phyloP scores from a whole-genome alignment of 148 eudicot species.

The Cornus controversa region DNA sequence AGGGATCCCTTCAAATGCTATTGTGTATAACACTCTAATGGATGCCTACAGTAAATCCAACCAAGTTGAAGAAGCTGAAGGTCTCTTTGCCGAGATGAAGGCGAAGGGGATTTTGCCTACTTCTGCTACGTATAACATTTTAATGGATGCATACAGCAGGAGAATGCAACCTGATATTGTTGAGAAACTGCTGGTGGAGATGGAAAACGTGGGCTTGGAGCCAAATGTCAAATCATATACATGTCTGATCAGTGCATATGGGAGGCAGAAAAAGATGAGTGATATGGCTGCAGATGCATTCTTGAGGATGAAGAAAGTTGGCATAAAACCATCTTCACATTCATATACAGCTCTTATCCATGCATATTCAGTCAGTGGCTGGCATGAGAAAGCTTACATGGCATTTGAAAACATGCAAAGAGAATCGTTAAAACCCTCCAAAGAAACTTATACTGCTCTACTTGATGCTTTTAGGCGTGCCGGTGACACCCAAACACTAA shows the following conservation, averaged over 20 bases:
- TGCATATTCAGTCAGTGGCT: constrained; percentile 70
- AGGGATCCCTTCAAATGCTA: constrained; percentile 72
- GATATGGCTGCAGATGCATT: constrained; percentile 93
- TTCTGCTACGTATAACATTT: constrained; percentile 66
- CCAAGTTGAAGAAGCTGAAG: constrained; percentile 87
- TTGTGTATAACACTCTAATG: constrained; percentile 81
- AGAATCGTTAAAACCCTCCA: constrained; percentile 76
- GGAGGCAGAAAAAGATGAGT: constrained; percentile 80
- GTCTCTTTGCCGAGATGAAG: constrained; percentile 84
- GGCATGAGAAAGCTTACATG: constrained; percentile 87
- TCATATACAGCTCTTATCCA: constrained; percentile 91
- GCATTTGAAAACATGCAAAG: constrained; percentile 75
- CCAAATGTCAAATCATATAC: constrained; percentile 87
- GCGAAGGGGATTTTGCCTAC: constrained; percentile 64
- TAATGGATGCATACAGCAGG: constrained; percentile 88
- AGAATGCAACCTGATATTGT: constrained; percentile 86
- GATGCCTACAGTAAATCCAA: constrained; percentile 71
- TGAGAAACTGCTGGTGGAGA: constrained; percentile 74
- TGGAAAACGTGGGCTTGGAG: constrained; percentile 55
- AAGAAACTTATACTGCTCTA: constrained; percentile 86
- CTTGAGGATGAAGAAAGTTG: constrained; percentile 77
- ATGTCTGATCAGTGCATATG: constrained; percentile 81
- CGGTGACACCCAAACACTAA: constrained; percentile 72
- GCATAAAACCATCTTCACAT: constrained; percentile 79
- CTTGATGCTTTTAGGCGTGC: constrained; percentile 89